These are phyloP conservation scores for Cyberlindnera americana DNA, from an alignment of 805 yeast genomes.

Conservation along the genomic window DNA sequence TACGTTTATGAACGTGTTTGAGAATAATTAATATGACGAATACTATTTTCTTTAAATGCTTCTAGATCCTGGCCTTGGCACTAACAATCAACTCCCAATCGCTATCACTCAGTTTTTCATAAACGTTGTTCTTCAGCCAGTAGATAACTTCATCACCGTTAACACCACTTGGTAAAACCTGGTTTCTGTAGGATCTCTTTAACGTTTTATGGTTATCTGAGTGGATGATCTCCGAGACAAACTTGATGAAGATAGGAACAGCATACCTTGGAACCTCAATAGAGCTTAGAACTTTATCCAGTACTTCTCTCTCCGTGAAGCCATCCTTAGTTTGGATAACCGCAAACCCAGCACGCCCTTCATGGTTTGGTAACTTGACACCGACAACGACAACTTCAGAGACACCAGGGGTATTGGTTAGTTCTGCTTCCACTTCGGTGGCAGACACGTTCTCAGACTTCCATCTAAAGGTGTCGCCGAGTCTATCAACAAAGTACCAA, in stretches of 20 bases:
- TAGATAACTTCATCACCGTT: slow-evolving; percentile 57
- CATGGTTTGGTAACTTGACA: slow-evolving; percentile 77
- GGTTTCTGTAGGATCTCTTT: slow-evolving; percentile 64
- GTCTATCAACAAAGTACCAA: slow-evolving; percentile 81
- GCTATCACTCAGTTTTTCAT: slow-evolving; percentile 51
- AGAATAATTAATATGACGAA: too few species aligned
- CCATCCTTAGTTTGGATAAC: slow-evolving; percentile 49
- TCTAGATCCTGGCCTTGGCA: slow-evolving; percentile 20
- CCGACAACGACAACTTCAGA: slow-evolving; percentile 85
- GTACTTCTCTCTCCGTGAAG: slow-evolving; percentile 27
- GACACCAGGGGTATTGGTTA: slow-evolving; percentile 38
- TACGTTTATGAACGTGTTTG: slow-evolving; percentile 6
- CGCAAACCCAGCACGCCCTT: slow-evolving; percentile 93
- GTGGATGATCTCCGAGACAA: slow-evolving; percentile 56
- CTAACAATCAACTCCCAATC: slow-evolving; percentile 47
- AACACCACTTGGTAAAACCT: slow-evolving; percentile 64
- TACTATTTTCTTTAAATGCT: too few species aligned
- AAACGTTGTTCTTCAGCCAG: slow-evolving; percentile 60
- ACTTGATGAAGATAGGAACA: slow-evolving; percentile 75
- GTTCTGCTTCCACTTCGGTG: slow-evolving; percentile 83
- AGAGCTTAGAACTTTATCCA: slow-evolving; percentile 36
- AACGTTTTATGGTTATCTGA: slow-evolving; percentile 83
- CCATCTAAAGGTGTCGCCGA: slow-evolving; percentile 97
- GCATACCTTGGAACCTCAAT: slow-evolving; percentile 77
- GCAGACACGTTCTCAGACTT: slow-evolving; percentile 94